Evolutionary conservation across 768 basidiomycete species (phyloP).

Genomic region (Mycena polygramma): DNA sequence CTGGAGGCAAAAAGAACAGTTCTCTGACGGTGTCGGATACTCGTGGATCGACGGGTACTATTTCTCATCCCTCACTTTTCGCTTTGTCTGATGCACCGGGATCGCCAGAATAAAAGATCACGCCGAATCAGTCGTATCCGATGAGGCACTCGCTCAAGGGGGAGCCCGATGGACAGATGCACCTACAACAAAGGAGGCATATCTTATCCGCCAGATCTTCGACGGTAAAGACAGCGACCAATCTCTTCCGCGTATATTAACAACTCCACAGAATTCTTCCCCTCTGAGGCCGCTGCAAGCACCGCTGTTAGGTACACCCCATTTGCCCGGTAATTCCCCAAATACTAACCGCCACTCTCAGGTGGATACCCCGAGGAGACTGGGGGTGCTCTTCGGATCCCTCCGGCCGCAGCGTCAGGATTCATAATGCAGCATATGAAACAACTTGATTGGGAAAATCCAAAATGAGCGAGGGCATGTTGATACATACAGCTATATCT

Average conservation of each 20-base stretch:
- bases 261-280: slow-evolving; percentile 76
- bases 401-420: slow-evolving; percentile 94
- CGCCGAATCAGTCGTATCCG: slow-evolving; percentile 79
- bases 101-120: slow-evolving; percentile 86
- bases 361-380: slow-evolving; percentile 95
- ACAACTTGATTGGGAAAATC: slow-evolving; percentile 45
- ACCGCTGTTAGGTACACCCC: slow-evolving; percentile 88
- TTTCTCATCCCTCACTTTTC: not conserved
- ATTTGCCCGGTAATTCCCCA: slow-evolving; percentile 13
- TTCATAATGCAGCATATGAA: slow-evolving; percentile 93
- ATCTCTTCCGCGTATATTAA: slow-evolving; percentile 18
- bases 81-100: not conserved
- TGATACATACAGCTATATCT: slow-evolving; percentile 42
- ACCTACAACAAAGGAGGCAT: slow-evolving; percentile 98
- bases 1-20: slow-evolving; percentile 99
- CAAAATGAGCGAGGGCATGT: slow-evolving; percentile 35
- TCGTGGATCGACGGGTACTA: slow-evolving; percentile 97
- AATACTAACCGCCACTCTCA: slow-evolving; percentile 44
- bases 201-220: slow-evolving; percentile 92
- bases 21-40: slow-evolving; percentile 98
- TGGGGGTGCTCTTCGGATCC: slow-evolving; percentile 98
- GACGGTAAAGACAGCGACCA: slow-evolving; percentile 64
- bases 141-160: slow-evolving; percentile 82
- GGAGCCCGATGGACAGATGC: slow-evolving; percentile 82
- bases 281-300: slow-evolving; percentile 83